Percentiles rank a stretch among this genome's conserved stretches.
These are phyloP conservation scores for Aspergillus saccharolyticus DNA, from an alignment of 495 filamentous ascomycete species.

Conservation along the genomic window DNA sequence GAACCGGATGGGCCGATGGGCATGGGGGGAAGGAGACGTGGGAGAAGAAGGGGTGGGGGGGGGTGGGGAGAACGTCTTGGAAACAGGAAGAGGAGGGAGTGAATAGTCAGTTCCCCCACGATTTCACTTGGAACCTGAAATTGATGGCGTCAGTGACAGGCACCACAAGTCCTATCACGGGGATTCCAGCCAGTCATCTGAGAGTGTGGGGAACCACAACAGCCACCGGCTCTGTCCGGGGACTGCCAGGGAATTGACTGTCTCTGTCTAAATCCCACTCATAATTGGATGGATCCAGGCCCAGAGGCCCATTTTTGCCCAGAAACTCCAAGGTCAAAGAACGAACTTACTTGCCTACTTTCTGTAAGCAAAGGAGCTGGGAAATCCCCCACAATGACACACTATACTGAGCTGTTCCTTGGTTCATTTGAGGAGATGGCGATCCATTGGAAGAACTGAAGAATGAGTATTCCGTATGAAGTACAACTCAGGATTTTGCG, in stretches of 20 bases:
- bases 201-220: background rate
- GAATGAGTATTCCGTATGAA: no score
- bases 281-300: background rate
- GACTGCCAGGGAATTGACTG: no score
- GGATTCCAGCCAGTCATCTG: background rate
- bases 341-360: background rate
- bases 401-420: no score
- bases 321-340: background rate
- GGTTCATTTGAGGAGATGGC: no score
- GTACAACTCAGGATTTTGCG: background rate
- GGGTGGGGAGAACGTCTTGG: no score
- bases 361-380: background rate
- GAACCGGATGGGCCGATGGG: background rate
- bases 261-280: background rate
- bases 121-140: background rate
- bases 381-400: no score
- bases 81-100: background rate
- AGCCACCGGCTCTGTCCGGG: background rate
- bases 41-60: no score
- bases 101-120: background rate
- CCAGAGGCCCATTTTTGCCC: no score
- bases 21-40: no score
- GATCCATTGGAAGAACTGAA: background rate
- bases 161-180: background rate
- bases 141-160: background rate